Percentiles rank a stretch among this genome's conserved stretches.
Conservation (phyloP, 2,329 filamentous ascomycete species). For the Colletotrichum acutatum region DNA sequence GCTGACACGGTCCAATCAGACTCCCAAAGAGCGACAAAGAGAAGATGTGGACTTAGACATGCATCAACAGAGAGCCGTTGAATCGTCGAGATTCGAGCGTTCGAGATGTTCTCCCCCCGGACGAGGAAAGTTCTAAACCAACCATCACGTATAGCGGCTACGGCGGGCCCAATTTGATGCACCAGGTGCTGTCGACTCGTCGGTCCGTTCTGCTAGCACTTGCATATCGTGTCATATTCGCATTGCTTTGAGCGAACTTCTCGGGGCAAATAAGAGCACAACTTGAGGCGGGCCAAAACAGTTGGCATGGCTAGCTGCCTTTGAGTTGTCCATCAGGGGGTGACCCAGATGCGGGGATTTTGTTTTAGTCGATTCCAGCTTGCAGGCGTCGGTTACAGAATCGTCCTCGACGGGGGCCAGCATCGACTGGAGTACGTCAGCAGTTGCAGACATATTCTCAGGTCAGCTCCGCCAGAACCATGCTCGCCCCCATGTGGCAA, state of each 20-base stretch:
- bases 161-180: background rate
- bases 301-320: conserved; percentile 8
- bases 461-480: background rate
- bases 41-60: background rate
- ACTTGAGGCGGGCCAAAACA: background rate
- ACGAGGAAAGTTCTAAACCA: background rate
- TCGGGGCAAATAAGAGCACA: conserved; percentile 15
- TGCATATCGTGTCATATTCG: conserved; percentile 13
- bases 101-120: background rate
- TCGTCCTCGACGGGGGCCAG: background rate
- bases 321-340: conserved; percentile 12
- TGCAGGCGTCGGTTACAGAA: conserved; percentile 27
- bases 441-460: background rate
- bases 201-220: background rate
- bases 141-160: background rate
- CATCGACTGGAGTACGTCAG: conserved; percentile 14
- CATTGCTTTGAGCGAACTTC: conserved; percentile 8
- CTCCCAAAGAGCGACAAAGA: conserved; percentile 5
- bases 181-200: background rate
- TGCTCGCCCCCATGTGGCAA: background rate
- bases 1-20: conserved; percentile 12
- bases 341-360: conserved; percentile 22
- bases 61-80: background rate
- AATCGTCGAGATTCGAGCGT: background rate
- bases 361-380: conserved; percentile 28